Evolutionary conservation across 352 stramenopile species (phyloP), one percentile per base, ranked within the genome.

Genomic region (Phytophthora capsici): DNA sequence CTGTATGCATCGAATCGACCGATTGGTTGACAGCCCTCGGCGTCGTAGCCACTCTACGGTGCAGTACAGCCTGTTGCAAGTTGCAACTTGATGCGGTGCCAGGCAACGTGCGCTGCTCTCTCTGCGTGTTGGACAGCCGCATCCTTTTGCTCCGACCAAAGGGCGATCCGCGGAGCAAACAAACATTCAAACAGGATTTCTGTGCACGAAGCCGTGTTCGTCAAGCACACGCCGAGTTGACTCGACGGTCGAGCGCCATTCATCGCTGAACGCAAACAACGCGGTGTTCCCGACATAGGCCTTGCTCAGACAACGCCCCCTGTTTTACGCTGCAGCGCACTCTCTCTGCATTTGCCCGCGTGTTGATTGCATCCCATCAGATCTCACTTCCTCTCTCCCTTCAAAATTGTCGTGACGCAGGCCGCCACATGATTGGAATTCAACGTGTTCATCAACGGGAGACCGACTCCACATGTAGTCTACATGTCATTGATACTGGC

Each of bases 121-220:
- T 34, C 16, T 19, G 12, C 37, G 34, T 40, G 36, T 23, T 58
- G 38, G 48, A 22, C 20, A 57, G 12, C 28, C 28, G 8, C 14
- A 57, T 53, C 47, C 57, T 32, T 63, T 44, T 49, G 16, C 20
- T 55, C 43, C 12, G 7, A 4, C 28, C 30, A 55, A 45, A 46
- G 25, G 13, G 28, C 28, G 44, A 13, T 19, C 23, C 22, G 13
- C 10, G 9, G 28, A 37, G n/a, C 34, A 8, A 36, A 13, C 34
- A 8, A 36, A 13, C 23, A 22, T 16, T 26, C 26, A 28, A 10
- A 20, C 17, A 54, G 17, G 25, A 54, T 69, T 69, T 64, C 45
- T 57, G n/a, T 46, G 61, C 56, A 17, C 53, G 55, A 60, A 66
- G 23, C 41, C 62, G 54, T 70, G 62, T 65, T 70, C 19, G 37